Evolutionary conservation across 768 basidiomycete species (phyloP).

Genomic region (Naganishia vishniacii): DNA sequence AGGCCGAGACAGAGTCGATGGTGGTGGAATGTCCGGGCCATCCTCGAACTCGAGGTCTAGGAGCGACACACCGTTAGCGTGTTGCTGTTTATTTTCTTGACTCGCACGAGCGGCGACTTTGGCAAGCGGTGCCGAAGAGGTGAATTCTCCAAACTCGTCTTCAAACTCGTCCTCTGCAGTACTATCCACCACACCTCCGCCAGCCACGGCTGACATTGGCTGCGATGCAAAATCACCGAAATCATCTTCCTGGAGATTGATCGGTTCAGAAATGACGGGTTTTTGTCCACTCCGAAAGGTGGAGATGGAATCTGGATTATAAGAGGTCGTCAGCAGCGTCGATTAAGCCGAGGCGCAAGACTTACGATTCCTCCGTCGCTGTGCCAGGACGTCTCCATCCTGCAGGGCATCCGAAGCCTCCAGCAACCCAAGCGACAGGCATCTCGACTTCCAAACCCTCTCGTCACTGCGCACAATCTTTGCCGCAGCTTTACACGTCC

Average conservation of each 20-base stretch:
- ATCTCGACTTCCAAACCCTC: conserved; percentile 68
- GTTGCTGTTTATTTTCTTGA: conserved; percentile 5
- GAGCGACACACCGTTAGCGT: conserved; percentile 29
- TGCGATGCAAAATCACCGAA: conserved; percentile 14
- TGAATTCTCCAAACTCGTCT: conserved; percentile 61
- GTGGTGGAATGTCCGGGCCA: conserved; percentile 41
- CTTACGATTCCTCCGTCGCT: neutral
- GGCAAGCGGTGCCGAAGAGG: conserved; percentile 37
- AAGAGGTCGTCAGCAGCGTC: conserved; percentile 6
- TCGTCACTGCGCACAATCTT: conserved; percentile 62
- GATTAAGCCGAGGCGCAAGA: neutral
- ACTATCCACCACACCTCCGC: conserved; percentile 51
- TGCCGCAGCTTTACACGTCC: conserved; percentile 61
- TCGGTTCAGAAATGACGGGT: conserved; percentile 4
- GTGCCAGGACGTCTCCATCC: neutral
- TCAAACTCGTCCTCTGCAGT: conserved; percentile 75
- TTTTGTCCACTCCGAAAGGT: conserved; percentile 12
- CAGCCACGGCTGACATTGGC: conserved; percentile 40
- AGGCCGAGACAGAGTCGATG: conserved; percentile 31
- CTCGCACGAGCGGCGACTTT: neutral
- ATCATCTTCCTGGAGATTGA: conserved; percentile 17
- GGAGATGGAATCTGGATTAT: neutral
- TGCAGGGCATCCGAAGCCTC: neutral
- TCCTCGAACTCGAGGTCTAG: conserved; percentile 47
- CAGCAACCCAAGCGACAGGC: conserved; percentile 55